phyloP scores from a whole-genome alignment of 495 filamentous ascomycete genomes.

The Neurospora sp. region DNA sequence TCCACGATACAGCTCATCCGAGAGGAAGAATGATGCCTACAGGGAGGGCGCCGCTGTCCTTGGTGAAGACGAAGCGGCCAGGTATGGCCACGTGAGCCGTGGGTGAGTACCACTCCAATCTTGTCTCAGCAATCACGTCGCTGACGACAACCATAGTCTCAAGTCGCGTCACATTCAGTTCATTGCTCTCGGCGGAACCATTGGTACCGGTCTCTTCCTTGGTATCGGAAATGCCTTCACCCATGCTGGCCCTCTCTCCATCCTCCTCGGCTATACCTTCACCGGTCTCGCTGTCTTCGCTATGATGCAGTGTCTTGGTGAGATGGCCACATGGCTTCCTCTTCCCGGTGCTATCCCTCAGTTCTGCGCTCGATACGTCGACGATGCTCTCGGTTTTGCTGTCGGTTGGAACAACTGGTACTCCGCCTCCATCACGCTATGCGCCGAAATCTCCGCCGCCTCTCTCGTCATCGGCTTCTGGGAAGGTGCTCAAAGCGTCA shows the following conservation, averaged over 20 bases:
- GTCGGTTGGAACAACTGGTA: conserved; percentile 56
- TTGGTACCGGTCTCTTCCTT: conserved; percentile 56
- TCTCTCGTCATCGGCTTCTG: conserved; percentile 40
- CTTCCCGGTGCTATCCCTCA: conserved; percentile 38
- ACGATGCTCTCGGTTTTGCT: conserved; percentile 62
- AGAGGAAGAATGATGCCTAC: background rate
- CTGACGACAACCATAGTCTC: conserved; percentile 1
- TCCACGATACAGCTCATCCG: background rate
- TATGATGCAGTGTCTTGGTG: conserved; percentile 34
- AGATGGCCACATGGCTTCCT: conserved; percentile 54
- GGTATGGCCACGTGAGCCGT: conserved; percentile 6
- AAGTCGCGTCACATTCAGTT: conserved; percentile 47
- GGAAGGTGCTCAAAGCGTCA: conserved; percentile 23
- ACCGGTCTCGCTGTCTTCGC: conserved; percentile 18
- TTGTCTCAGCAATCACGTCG: background rate
- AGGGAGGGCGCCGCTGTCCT: background rate
- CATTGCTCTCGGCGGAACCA: conserved; percentile 54
- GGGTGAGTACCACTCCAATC: conserved; percentile 3
- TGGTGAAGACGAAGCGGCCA: background rate
- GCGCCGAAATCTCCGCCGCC: conserved; percentile 30
- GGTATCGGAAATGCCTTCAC: conserved; percentile 48
- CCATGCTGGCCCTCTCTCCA: conserved; percentile 49
- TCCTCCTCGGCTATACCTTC: conserved; percentile 37
- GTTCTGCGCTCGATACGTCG: conserved; percentile 60
- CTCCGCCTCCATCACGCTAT: conserved; percentile 21